phyloP scores from a whole-genome alignment of 2,329 filamentous ascomycete species.

The Fusarium sulawesiense region DNA sequence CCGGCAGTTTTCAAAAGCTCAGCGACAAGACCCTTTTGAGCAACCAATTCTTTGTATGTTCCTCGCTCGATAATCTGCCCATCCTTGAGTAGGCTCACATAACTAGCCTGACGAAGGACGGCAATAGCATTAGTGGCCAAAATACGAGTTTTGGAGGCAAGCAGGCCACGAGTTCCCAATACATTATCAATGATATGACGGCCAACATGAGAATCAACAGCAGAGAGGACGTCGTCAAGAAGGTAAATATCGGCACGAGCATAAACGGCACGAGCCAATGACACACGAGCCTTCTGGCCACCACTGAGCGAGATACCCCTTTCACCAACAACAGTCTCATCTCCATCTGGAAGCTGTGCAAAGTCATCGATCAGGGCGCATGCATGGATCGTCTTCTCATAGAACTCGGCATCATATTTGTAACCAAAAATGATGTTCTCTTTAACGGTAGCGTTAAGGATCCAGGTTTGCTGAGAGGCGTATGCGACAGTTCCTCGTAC shows the following conservation, averaged over 20 bases:
- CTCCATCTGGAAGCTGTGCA: conserved; percentile 89
- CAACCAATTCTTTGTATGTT: conserved; percentile 89
- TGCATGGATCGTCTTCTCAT: conserved; percentile 90
- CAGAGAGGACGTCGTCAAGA: conserved; percentile 92
- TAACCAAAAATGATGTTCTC: conserved; percentile 98
- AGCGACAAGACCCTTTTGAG: conserved; percentile 91
- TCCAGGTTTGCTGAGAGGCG: conserved; percentile 92
- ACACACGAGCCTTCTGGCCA: conserved; percentile 94
- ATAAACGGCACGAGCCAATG: conserved; percentile 93
- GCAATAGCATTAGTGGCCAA: conserved; percentile 95
- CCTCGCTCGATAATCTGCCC: conserved; percentile 87
- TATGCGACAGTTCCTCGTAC: conserved; percentile 88
- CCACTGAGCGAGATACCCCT: conserved; percentile 95
- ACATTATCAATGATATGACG: conserved; percentile 95
- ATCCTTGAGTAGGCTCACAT: conserved; percentile 85
- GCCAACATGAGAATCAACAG: conserved; percentile 98
- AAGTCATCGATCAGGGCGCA: conserved; percentile 95
- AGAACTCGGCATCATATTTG: conserved; percentile 92
- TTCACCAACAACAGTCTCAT: conserved; percentile 96
- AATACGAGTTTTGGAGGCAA: conserved; percentile 88
- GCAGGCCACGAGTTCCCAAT: conserved; percentile 83
- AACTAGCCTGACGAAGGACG: conserved; percentile 88
- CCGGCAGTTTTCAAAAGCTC: conserved; percentile 84
- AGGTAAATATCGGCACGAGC: conserved; percentile 96
- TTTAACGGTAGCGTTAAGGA: conserved; percentile 96